Base-by-base conservation (phyloP, 768 basidiomycete genomes). In the Tylopilus rubrobrunneus region DNA sequence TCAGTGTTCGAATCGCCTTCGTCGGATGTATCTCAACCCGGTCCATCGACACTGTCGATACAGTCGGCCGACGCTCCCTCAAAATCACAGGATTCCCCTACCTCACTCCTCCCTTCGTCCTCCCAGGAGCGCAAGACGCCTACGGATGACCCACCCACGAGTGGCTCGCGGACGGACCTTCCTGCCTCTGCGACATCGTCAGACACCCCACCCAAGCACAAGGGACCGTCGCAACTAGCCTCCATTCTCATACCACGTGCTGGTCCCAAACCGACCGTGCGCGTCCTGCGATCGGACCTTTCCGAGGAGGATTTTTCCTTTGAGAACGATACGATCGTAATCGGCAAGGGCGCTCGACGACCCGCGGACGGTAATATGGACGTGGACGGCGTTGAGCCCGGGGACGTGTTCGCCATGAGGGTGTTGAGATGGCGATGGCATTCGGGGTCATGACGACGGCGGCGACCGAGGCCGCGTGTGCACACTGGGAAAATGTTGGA, bases 341-440 rank as follows among this genome's bases (percentile, higher is more conserved):
- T 71, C 48, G 11, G 29, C 44, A 58, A 53, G 39, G n/a, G 51
- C 8, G 21, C 42, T 1, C 36, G 44, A 10, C 51, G 48, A 2
- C 47, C 14, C 7, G 6, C 11, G 17, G 60, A 48, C 10, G 49
- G 49, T 3, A 33, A 40, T 4, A 64, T 64, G 60, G 49, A 23
- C 7, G 39, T 62, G 0, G 65, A 67, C 21, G 46, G 15, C 5
- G 57, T 48, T 1, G 45, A 34, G 40, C 7, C 8, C 17, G 21
- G 39, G n/a, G 49, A 53, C n/a, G 43, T 41, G n/a, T 27, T 71
- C 31, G 46, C 51, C 33, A 50, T 71, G 45, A 59, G 57, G 51
- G 69, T 71, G 42, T 36, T 67, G 34, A 56, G 67, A 39, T 68
- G 67, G 67, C 50, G 62, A 27, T 68, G 67, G 67, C 51, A 60